Evolutionary conservation across 106 monocot species (phyloP), one percentile per base, ranked within the genome.

Genomic region (Ottelia alismoides): DNA sequence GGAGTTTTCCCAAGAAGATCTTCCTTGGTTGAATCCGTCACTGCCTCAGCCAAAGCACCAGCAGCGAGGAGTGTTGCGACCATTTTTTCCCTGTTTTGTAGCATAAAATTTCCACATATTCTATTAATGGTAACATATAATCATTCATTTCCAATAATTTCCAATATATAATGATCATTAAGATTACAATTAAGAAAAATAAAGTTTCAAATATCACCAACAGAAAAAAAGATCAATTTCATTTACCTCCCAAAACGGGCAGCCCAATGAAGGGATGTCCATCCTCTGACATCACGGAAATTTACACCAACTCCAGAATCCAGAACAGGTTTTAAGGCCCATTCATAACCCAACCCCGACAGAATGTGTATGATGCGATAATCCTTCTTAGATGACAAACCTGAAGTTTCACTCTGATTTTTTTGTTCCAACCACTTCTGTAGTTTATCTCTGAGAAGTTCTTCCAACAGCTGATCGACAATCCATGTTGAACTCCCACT

Each of bases 211-310:
- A n/a, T n/a, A n/a, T n/a, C n/a, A n/a, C n/a, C n/a, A n/a, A n/a
- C n/a, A n/a, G n/a, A n/a, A n/a, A n/a, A n/a, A n/a, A n/a, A n/a
- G n/a, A n/a, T n/a, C 14, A 20, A 64, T 30, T 31, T 17, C 16
- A 24, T 1, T 45, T 72, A 96, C 96, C 96, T 84, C 74, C 85
- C 96, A 77, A 81, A 89, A 55, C 55, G 63, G 52, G 96, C 96
- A 69, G 96, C 88, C 96, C 96, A 96, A 62, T 96, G 96, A 58
- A 96, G 96, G 30, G 85, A 81, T n/a, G 96, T 96, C 96, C 96
- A 96, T 51, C 96, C 96, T 55, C 71, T 76, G 27, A 64, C 27
- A 81, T 96, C 96, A 56, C 96, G 88, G 1, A 89, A 89, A 55
- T 96, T 96, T 55, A 96, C 51, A 16, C 78, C 76, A 62, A 96